Evolutionary conservation across 2,329 filamentous ascomycete species (phyloP).

Genomic region (Aspergillus terreus): DNA sequence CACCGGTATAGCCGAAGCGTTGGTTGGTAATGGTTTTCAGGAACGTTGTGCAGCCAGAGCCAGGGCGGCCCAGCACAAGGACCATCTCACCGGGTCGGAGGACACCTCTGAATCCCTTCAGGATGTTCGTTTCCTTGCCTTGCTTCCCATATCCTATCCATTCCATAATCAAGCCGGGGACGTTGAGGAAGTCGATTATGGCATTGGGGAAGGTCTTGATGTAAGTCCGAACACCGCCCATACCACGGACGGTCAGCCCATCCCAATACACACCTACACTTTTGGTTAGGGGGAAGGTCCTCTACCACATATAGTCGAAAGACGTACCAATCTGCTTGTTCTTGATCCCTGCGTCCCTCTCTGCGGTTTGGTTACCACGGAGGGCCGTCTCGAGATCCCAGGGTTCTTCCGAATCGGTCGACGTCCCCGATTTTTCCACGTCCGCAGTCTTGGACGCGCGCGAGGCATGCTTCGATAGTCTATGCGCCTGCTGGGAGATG

Average conservation of each 20-base stretch:
- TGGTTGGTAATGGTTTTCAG: conserved; percentile 67
- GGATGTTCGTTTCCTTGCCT: conserved; percentile 67
- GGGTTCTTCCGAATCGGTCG: conserved; percentile 47
- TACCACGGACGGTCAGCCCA: conserved; percentile 68
- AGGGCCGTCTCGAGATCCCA: conserved; percentile 76
- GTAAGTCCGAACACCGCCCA: conserved; percentile 70
- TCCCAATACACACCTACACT: conserved; percentile 68
- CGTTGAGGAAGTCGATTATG: conserved; percentile 71
- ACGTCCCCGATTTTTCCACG: conserved; percentile 55
- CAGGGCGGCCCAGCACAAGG: conserved; percentile 73
- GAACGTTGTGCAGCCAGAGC: conserved; percentile 68
- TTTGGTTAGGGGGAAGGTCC: background rate
- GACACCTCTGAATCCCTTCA: conserved; percentile 61
- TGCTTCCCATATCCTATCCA: conserved; percentile 65
- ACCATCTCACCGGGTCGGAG: conserved; percentile 85
- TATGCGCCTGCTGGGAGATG: conserved; percentile 34
- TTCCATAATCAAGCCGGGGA: conserved; percentile 61
- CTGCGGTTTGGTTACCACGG: conserved; percentile 66
- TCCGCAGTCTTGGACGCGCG: conserved; percentile 40
- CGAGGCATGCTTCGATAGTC: conserved; percentile 31
- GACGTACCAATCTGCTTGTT: conserved; percentile 65
- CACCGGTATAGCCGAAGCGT: conserved; percentile 57
- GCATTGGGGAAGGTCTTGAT: conserved; percentile 74
- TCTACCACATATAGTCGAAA: background rate
- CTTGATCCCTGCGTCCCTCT: conserved; percentile 73